These are phyloP conservation scores for Raphanus sativus DNA, from an alignment of 345 rosid species.

Conservation along the genomic window DNA sequence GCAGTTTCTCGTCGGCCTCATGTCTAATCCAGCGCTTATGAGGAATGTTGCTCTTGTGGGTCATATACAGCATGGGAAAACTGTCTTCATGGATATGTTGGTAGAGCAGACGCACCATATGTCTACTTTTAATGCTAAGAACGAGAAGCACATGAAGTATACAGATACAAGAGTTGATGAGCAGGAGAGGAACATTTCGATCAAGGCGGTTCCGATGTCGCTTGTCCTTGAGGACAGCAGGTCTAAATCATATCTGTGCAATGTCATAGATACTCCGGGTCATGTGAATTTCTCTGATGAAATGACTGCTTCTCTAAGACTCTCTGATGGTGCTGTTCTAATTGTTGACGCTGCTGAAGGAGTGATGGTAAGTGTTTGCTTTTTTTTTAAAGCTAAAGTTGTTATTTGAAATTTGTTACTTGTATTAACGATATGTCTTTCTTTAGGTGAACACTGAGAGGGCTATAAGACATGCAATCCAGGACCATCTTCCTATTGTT, in stretches of 20 bases:
- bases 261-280: conserved; percentile 96
- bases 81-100: conserved; percentile 95
- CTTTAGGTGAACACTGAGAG: conserved; percentile 91
- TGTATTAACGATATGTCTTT: neutral
- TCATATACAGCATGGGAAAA: conserved; percentile 92
- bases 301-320: conserved; percentile 49
- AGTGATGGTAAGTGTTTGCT: conserved; percentile 44
- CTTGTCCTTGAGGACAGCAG: conserved; percentile 96
- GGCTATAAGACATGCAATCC: conserved; percentile 96
- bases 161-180: conserved; percentile 95
- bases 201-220: conserved; percentile 94
- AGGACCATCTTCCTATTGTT: conserved; percentile 87
- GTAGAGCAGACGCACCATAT: conserved; percentile 97
- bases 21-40: conserved; percentile 85
- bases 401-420: neutral
- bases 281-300: conserved; percentile 57
- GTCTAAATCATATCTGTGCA: conserved; percentile 87
- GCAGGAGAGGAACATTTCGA: conserved; percentile 96
- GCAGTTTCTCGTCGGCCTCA: conserved; percentile 89
- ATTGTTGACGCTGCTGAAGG: conserved; percentile 99
- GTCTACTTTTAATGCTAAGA: conserved; percentile 71
- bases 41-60: conserved; percentile 98
- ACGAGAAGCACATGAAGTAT: conserved; percentile 93
- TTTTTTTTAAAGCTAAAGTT: neutral
- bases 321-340: conserved; percentile 94